Evolutionary conservation across 2,329 filamentous ascomycete species (phyloP), one percentile per base, ranked within the genome.

Genomic region (Fusarium nurragi): DNA sequence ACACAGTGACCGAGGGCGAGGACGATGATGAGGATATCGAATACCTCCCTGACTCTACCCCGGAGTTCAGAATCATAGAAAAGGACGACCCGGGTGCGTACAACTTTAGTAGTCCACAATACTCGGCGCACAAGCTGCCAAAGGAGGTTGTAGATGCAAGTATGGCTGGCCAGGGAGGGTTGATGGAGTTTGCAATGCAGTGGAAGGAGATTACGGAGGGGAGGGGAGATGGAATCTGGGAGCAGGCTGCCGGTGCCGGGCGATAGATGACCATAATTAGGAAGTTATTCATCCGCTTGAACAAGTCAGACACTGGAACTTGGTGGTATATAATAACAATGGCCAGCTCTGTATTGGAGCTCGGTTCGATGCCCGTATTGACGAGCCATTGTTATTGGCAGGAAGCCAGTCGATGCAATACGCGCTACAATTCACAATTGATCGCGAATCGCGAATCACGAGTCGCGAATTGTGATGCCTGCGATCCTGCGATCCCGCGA

Each of bases 51-150:
- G 85, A 89, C 9, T 87, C 86, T 73, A 82, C 84, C 6, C 91
- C 93, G 0, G 94, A 97, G 76, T 85, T 99, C 66, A 85, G 94
- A 38, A 82, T 98, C 10, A 86, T 99, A 43, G 87, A 90, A 69
- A 88, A 89, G 74, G 90, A 94, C 65, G 94, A 98, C 67, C 93
- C 94, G 0, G 91, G 94, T 60, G 94, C 94, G 1, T 95, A 93
- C 74, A 91, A 90, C 69, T 96, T 97, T 74, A 88, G 86, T 66
- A 90, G 91, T 6, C 87, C 93, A 2, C 91, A 94, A 72, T 98
- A 97, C 77, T 97, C 93, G 62, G 94, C 95, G 4, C 94, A 98
- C 75, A 99, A 98, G 78, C 80, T 99, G 69, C 95, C 95, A 1
- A 93, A 90, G 76, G 95, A 99, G 70, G 93, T 98, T 3, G 94